A percentile compares a stretch with the other conserved stretches of the same genome.
These are phyloP conservation scores for Beauveria medogensis DNA, from an alignment of 2,329 filamentous ascomycete species.

Conservation along the genomic window DNA sequence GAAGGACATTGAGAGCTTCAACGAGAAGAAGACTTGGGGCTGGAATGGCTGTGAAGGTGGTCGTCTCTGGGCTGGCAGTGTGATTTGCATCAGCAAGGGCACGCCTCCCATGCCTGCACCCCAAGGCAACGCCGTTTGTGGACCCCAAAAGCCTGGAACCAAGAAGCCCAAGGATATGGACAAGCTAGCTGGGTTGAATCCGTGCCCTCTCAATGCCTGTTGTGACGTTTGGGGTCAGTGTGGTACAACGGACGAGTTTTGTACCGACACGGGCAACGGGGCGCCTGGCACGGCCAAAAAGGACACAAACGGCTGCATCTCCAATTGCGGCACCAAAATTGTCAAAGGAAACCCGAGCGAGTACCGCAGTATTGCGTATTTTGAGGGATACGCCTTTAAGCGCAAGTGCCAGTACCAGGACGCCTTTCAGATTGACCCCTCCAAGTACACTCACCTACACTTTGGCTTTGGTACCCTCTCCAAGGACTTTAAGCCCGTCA, in stretches of 20 bases:
- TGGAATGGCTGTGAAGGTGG: constrained; percentile 17
- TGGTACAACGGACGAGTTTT: constrained; percentile 32
- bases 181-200: constrained; percentile 18
- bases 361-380: constrained; percentile 17
- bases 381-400: constrained; percentile 11
- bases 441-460: constrained; percentile 17
- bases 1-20: constrained; percentile 17
- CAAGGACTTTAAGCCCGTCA: constrained; percentile 12
- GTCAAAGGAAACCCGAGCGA: constrained; percentile 9
- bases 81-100: constrained; percentile 18
- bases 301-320: constrained; percentile 10
- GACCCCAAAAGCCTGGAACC: constrained; percentile 19
- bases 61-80: constrained; percentile 9
- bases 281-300: constrained; percentile 10
- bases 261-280: constrained; percentile 14
- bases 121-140: constrained; percentile 16
- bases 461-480: constrained; percentile 20
- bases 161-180: constrained; percentile 11
- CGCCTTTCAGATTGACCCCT: constrained; percentile 18
- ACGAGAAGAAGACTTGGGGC: constrained; percentile 20
- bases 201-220: constrained; percentile 23
- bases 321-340: background rate
- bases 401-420: constrained; percentile 16
- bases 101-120: constrained; percentile 16
- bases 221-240: constrained; percentile 32